Percentiles rank a stretch among this genome's conserved stretches.
phyloP scores from a whole-genome alignment of 805 yeast genomes.

The Candida multigemmis region DNA sequence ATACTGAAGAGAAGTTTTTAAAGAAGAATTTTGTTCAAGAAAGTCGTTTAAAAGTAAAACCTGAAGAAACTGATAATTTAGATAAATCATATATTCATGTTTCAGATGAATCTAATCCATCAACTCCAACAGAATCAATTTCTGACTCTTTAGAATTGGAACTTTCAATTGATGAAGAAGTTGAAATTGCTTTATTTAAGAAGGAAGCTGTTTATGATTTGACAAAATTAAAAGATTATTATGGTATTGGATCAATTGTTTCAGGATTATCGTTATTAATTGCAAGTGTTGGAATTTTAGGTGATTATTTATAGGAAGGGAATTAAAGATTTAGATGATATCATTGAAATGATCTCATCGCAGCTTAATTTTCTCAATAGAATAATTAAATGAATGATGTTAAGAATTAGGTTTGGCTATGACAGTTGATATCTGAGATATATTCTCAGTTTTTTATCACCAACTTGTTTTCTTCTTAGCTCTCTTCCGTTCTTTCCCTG shows the following conservation, averaged over 20 bases:
- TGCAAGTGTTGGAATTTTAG: conserved; percentile 47
- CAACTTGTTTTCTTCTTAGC: no score
- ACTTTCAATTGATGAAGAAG: conserved; percentile 13
- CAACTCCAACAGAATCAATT: conserved; percentile 10
- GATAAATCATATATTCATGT: conserved; percentile 34
- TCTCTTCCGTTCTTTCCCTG: no score
- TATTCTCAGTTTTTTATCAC: no score
- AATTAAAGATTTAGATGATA: neutral
- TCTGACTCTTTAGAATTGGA: conserved; percentile 14
- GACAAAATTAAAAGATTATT: conserved; percentile 23
- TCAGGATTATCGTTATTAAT: conserved; percentile 38
- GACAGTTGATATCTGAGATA: no score
- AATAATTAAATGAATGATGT: no score
- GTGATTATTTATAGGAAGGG: conserved; percentile 27
- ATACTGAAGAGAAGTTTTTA: conserved; percentile 10
- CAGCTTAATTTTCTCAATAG: no score
- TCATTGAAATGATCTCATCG: no score
- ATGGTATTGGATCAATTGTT: conserved; percentile 31
- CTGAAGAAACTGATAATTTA: conserved; percentile 12
- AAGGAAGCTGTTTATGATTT: conserved; percentile 17
- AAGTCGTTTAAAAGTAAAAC: neutral
- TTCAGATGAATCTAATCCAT: conserved; percentile 22
- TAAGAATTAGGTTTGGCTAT: no score
- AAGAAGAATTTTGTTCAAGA: conserved; percentile 2
- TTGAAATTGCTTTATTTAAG: conserved; percentile 17